Conservation (phyloP, 177 flowering plant species). For the Telopea speciosissima region DNA sequence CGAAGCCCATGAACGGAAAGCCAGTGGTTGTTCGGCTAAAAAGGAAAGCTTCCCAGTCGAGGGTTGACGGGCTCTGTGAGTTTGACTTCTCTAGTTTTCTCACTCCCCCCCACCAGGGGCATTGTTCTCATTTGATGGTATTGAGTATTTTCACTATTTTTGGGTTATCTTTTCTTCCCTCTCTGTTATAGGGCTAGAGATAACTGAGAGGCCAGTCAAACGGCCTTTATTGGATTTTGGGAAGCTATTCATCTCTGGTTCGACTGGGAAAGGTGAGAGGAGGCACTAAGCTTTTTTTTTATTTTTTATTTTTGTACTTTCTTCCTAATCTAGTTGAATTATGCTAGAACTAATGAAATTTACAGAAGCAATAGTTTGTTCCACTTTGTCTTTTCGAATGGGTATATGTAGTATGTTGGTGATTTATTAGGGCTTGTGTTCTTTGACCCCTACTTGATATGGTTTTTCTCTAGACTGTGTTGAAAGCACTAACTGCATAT, state of each 20-base stretch:
- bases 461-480: background rate
- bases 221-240: slow-evolving; percentile 55
- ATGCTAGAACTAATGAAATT: too few relatives aligned
- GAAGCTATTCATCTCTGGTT: slow-evolving; percentile 53
- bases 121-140: background rate
- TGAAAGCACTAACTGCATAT: background rate
- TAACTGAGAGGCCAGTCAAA: slow-evolving; percentile 72
- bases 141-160: background rate
- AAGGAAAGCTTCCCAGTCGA: slow-evolving; percentile 54
- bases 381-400: too few relatives aligned
- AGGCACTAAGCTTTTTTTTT: background rate
- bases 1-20: slow-evolving; percentile 25
- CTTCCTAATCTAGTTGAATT: background rate
- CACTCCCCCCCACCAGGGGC: background rate
- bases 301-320: background rate
- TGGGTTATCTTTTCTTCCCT: background rate
- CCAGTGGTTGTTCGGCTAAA: slow-evolving; percentile 81
- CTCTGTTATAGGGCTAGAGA: slow-evolving; percentile 59
- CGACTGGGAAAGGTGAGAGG: slow-evolving; percentile 38
- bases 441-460: background rate
- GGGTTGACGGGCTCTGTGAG: slow-evolving; percentile 70
- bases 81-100: background rate
- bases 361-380: background rate
- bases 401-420: background rate
- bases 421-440: background rate